Evolutionary conservation across 202 grass and related monocot species (phyloP).

Genomic region (Schoenoplectus tabernaemontani): DNA sequence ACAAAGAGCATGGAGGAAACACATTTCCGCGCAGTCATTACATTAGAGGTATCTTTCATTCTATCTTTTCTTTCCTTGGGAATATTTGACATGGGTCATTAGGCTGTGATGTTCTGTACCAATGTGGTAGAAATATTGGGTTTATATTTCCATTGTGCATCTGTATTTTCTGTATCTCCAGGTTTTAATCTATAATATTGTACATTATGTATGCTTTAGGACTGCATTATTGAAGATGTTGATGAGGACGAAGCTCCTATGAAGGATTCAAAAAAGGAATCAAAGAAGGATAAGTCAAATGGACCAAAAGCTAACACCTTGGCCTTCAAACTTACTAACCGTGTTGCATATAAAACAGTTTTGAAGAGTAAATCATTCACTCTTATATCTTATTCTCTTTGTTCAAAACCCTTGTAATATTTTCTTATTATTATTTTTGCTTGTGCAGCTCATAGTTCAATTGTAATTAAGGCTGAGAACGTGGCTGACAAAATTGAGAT

Average conservation of each 20-base stretch:
- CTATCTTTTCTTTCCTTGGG: background rate
- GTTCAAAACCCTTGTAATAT: background rate
- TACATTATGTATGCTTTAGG: conserved; percentile 30
- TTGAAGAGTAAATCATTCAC: conserved; percentile 54
- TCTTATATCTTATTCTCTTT: conserved; percentile 1
- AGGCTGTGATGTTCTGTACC: background rate
- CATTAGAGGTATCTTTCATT: conserved; percentile 53
- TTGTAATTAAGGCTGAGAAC: conserved; percentile 70
- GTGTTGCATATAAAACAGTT: conserved; percentile 71
- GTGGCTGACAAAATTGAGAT: conserved; percentile 71
- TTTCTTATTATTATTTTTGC: background rate
- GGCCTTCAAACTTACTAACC: conserved; percentile 69
- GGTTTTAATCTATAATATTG: background rate
- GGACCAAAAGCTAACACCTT: conserved; percentile 36
- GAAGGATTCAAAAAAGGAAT: conserved; percentile 43
- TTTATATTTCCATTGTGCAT: background rate
- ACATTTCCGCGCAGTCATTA: conserved; percentile 72
- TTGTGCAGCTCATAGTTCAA: conserved; percentile 43
- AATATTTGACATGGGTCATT: background rate
- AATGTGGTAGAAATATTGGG: background rate
- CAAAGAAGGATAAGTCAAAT: conserved; percentile 42
- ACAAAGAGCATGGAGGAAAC: conserved; percentile 82
- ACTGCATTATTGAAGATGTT: conserved; percentile 64
- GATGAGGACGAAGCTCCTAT: conserved; percentile 57
- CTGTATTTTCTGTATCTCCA: background rate